phyloP scores from a whole-genome alignment of 2,329 filamentous ascomycete genomes.

The Colletotrichum chrysophilum region DNA sequence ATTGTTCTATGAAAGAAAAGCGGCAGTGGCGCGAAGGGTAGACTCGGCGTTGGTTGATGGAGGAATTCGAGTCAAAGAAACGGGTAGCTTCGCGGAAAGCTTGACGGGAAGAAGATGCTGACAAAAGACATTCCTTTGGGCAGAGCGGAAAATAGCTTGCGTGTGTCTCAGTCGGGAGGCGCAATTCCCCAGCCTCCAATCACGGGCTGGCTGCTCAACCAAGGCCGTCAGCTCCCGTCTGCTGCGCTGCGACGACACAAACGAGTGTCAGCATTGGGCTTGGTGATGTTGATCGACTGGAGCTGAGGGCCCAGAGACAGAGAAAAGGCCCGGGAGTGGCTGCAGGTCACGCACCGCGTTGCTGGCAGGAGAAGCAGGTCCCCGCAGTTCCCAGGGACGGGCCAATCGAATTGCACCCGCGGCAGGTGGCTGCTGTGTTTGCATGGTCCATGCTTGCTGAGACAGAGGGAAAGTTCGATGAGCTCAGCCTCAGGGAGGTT shows the following conservation, averaged over 20 bases:
- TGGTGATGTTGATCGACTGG: background rate
- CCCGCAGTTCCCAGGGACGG: background rate
- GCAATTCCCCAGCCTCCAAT: background rate
- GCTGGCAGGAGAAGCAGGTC: background rate
- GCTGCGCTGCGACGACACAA: background rate
- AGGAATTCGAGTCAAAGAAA: background rate
- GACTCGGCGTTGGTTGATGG: background rate
- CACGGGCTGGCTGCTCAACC: background rate
- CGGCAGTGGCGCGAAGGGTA: background rate
- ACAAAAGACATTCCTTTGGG: background rate
- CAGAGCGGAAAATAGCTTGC: background rate
- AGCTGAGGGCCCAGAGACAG: background rate
- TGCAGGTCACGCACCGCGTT: background rate
- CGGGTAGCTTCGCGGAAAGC: background rate
- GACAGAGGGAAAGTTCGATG: background rate
- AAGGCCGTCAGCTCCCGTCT: background rate
- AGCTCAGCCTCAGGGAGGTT: background rate
- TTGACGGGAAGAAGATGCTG: background rate
- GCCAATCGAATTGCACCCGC: background rate
- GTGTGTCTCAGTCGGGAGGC: background rate
- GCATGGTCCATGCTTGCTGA: background rate
- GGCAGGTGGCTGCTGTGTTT: background rate
- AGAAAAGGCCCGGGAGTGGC: background rate
- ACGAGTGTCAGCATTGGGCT: background rate
- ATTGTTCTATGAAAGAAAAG: background rate